Conservation (phyloP, 768 basidiomycete species). For the Mycena rebaudengoi region DNA sequence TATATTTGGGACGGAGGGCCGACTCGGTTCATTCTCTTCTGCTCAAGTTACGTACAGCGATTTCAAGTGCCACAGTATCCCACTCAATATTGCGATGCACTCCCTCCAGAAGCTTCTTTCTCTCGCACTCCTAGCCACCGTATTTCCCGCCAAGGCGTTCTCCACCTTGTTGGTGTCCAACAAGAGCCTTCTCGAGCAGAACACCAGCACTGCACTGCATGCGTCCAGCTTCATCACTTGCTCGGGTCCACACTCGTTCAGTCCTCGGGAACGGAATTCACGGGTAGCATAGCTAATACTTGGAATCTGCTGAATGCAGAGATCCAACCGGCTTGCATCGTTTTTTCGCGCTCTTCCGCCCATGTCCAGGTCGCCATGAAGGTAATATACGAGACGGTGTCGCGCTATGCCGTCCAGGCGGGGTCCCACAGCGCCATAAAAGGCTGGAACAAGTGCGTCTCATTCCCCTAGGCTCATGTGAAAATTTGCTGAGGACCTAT, state of each 20-base stretch:
- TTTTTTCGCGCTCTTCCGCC: constrained; percentile 39
- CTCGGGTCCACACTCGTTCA: constrained; percentile 10
- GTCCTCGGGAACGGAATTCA: constrained; percentile 19
- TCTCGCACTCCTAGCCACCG: too few relatives aligned
- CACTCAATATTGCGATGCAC: too few relatives aligned
- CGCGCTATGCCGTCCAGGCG: constrained; percentile 51
- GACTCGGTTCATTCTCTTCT: too few relatives aligned
- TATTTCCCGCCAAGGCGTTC: too few relatives aligned
- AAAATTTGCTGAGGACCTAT: not conserved
- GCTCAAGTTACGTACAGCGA: too few relatives aligned
- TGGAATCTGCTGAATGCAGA: constrained; percentile 49
- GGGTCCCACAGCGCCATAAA: constrained; percentile 52
- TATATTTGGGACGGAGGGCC: too few relatives aligned
- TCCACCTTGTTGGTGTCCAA: too few relatives aligned
- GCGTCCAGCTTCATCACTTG: too few relatives aligned
- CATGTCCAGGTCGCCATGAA: constrained; percentile 50
- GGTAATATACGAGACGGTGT: constrained; percentile 42
- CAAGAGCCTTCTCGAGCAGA: too few relatives aligned
- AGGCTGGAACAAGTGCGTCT: constrained; percentile 52
- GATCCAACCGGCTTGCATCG: constrained; percentile 45
- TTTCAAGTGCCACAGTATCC: too few relatives aligned
- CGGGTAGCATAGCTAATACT: constrained; percentile 15
- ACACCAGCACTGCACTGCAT: too few relatives aligned
- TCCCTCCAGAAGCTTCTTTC: too few relatives aligned
- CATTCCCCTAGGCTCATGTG: not conserved